Base-by-base conservation (phyloP, 805 yeast genomes). In the Zygoascus tannicola region DNA sequence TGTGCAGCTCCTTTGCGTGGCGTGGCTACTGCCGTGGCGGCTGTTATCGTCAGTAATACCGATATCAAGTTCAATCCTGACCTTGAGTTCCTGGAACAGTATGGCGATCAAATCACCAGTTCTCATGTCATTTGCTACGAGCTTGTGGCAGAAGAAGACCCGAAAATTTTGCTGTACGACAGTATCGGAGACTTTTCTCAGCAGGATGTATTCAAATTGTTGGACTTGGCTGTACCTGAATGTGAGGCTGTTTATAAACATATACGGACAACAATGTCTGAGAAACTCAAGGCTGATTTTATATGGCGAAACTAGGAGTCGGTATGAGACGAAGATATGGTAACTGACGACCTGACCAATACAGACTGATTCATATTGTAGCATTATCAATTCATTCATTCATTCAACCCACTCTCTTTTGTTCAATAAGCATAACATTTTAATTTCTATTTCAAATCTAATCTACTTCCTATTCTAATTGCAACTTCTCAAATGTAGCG, bases 401-500 rank as follows among this genome's bases (percentile, higher is more conserved):
- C n/a, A n/a, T n/a, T n/a, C n/a, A n/a, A n/a, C n/a, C n/a, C n/a
- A n/a, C n/a, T n/a, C n/a, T n/a, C n/a, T n/a, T n/a, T n/a, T n/a
- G n/a, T n/a, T n/a, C n/a, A n/a, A n/a, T n/a, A n/a, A 10, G 32
- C 14, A 28, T 28, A 28, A 10, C 14, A 28, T 28, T 28, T 28
- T 10, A 10, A 28, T 28, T 28, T 14, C 32, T 28, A 14, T 28
- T 28, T 14, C 14, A 8, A 38, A 40, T 42, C 8, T 22, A n/a
- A 10, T 40, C 10, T 15, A 12, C 21, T 28, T 22, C 20, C 33
- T 41, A 41, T 48, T 56, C 75, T 55, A 78, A 64, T 68, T 82
- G 83, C 62, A 87, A 74, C 60, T 78, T 80, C 67, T 87, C 85
- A 63, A 90, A 79, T 62, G 85, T 83, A 32, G 74, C 76, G 61